These are phyloP conservation scores for Trichosporon sp. DNA, from an alignment of 1,284 basidiomycete species.

Conservation along the genomic window DNA sequence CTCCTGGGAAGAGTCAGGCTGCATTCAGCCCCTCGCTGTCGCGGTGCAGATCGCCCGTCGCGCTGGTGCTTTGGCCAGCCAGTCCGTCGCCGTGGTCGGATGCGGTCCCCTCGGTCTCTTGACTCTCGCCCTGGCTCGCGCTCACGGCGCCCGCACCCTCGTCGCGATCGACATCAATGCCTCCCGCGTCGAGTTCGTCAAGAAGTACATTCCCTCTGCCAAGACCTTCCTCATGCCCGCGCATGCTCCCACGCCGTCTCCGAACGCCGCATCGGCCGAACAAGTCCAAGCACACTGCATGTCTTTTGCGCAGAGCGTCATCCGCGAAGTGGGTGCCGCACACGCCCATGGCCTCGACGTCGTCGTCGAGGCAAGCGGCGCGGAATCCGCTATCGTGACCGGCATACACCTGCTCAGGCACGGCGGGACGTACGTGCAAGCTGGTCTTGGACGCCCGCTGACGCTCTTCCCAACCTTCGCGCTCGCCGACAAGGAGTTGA, in stretches of 20 bases:
- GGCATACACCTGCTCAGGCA: conserved; percentile 63
- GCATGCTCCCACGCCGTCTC: background rate
- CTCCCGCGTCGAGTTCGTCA: conserved; percentile 79
- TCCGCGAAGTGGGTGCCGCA: conserved; percentile 59
- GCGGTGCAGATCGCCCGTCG: conserved; percentile 66
- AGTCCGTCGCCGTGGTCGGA: conserved; percentile 77
- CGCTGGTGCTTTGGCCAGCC: conserved; percentile 54
- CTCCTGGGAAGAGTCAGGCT: conserved; percentile 36
- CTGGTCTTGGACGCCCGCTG: conserved; percentile 37
- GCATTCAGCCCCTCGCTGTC: conserved; percentile 72
- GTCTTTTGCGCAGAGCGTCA: background rate
- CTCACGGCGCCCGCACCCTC: conserved; percentile 74
- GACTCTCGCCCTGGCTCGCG: conserved; percentile 85
- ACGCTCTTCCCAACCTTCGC: conserved; percentile 38
- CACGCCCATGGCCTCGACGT: conserved; percentile 60
- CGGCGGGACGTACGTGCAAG: conserved; percentile 57
- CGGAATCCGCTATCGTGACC: conserved; percentile 65
- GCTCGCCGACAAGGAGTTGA: conserved; percentile 66
- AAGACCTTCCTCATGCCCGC: conserved; percentile 17
- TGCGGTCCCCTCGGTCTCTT: conserved; percentile 87
- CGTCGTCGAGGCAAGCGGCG: conserved; percentile 64
- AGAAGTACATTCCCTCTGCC: conserved; percentile 68
- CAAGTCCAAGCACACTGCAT: conserved; percentile 10
- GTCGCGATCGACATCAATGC: conserved; percentile 65
- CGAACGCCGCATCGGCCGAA: background rate